Conservation (phyloP, 1,284 basidiomycete species). For the Sanghuangporus baumii region DNA sequence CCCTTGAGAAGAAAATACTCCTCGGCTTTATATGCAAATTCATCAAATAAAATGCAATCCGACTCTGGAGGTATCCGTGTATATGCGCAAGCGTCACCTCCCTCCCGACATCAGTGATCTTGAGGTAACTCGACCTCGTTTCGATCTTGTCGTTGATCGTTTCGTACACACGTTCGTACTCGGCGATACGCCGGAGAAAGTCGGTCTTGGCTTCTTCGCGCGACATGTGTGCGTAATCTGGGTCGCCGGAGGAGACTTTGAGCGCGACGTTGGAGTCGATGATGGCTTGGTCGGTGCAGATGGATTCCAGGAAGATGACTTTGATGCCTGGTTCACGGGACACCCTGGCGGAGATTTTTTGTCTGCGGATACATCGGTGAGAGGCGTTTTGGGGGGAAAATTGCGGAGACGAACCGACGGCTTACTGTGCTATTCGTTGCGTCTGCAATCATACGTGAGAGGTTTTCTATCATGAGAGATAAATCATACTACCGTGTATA, state of each 20-base stretch:
- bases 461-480: background rate
- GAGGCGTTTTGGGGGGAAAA: constrained; percentile 3
- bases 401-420: constrained; percentile 47
- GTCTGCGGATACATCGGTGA: constrained; percentile 37
- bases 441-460: constrained; percentile 43
- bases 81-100: constrained; percentile 83
- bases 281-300: constrained; percentile 90
- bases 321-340: constrained; percentile 85
- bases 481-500: constrained; percentile 75
- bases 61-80: constrained; percentile 90
- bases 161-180: constrained; percentile 96
- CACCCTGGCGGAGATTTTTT: constrained; percentile 79
- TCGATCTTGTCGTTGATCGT: constrained; percentile 68
- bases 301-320: constrained; percentile 91
- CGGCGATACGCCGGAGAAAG: constrained; percentile 86
- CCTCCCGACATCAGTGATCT: constrained; percentile 85
- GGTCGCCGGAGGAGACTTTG: constrained; percentile 95
- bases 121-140: constrained; percentile 79
- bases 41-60: constrained; percentile 98
- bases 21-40: constrained; percentile 96
- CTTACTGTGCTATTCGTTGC: constrained; percentile 88
- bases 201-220: constrained; percentile 84
- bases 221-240: constrained; percentile 91
- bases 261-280: constrained; percentile 95
- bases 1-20: constrained; percentile 94